Evolutionary conservation across 2,329 filamentous ascomycete genomes (phyloP).

Genomic region (Fusarium continuum): DNA sequence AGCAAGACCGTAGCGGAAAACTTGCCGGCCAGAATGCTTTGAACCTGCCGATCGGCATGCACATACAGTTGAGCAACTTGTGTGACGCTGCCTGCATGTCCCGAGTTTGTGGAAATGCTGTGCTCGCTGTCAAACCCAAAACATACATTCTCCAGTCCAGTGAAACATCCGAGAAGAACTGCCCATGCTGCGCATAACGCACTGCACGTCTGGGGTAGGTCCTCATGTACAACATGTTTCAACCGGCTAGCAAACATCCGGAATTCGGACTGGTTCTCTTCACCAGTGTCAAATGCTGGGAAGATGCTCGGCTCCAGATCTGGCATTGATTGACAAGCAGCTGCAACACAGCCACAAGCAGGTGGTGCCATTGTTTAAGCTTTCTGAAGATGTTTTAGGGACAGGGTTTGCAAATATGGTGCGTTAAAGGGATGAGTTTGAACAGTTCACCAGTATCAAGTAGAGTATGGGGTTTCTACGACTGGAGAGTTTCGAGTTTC

Average conservation of each 20-base stretch:
- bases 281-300: slow-evolving; percentile 30
- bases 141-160: slow-evolving; percentile 32
- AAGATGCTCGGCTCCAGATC: slow-evolving; percentile 34
- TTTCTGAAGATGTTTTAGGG: background rate
- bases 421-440: background rate
- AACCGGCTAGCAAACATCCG: background rate
- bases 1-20: background rate
- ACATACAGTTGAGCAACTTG: background rate
- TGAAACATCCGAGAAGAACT: slow-evolving; percentile 34
- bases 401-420: background rate
- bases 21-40: background rate
- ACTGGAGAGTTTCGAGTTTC: background rate
- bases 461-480: background rate
- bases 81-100: background rate
- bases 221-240: background rate
- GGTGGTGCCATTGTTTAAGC: slow-evolving; percentile 9
- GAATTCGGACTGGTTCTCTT: slow-evolving; percentile 8
- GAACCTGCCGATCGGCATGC: slow-evolving; percentile 4
- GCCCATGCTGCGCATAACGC: slow-evolving; percentile 25
- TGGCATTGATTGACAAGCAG: background rate
- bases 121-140: slow-evolving; percentile 28
- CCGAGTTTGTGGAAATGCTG: background rate
- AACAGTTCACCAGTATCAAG: background rate
- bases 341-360: slow-evolving; percentile 11
- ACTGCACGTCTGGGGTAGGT: slow-evolving; percentile 8